phyloP scores from a whole-genome alignment of 345 rosid genomes.

The Theobroma cacao region DNA sequence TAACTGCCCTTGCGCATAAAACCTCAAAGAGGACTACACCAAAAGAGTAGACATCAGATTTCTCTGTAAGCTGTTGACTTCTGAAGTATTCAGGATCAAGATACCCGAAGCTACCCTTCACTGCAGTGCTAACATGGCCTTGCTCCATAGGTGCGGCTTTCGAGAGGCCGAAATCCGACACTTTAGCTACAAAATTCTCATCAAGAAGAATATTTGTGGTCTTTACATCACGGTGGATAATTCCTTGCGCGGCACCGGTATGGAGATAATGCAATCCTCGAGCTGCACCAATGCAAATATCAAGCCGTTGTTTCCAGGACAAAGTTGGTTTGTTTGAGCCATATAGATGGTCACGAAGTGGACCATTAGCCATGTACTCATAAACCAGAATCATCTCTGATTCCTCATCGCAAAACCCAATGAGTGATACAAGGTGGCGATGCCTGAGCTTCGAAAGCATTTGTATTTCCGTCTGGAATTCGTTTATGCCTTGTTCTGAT shows the following conservation, averaged over 20 bases:
- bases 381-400: conserved; percentile 90
- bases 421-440: conserved; percentile 74
- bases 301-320: conserved; percentile 82
- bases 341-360: conserved; percentile 76
- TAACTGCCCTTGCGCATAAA: conserved; percentile 69
- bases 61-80: conserved; percentile 78
- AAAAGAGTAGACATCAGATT: conserved; percentile 86
- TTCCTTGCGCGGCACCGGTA: conserved; percentile 68
- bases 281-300: conserved; percentile 81
- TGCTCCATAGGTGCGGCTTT: conserved; percentile 69
- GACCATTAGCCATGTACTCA: conserved; percentile 84
- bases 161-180: conserved; percentile 78
- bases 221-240: conserved; percentile 86
- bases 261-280: conserved; percentile 85
- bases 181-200: conserved; percentile 73
- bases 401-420: conserved; percentile 76
- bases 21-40: conserved; percentile 87
- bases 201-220: conserved; percentile 85
- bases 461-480: conserved; percentile 86
- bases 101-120: conserved; percentile 89
- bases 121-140: conserved; percentile 80
- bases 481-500: conserved; percentile 78
- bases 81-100: conserved; percentile 85
- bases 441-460: conserved; percentile 84
- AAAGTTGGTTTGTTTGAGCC: conserved; percentile 48